phyloP scores from a whole-genome alignment of 345 rosid species.

The Balakata baccata region DNA sequence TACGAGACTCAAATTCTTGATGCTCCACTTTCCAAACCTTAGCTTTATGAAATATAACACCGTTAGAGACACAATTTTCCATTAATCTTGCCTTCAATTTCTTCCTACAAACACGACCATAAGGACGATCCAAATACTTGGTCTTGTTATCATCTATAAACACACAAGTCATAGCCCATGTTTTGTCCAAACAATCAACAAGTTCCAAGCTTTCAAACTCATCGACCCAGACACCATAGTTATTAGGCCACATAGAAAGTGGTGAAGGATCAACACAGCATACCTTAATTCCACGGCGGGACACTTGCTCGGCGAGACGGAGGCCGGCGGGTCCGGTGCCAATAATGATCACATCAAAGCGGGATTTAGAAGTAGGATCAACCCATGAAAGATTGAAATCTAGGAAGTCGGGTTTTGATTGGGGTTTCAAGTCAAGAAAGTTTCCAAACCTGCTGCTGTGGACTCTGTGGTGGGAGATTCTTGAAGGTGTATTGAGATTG shows the following conservation, averaged over 20 bases:
- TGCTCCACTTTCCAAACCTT: constrained; percentile 61
- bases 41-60: constrained; percentile 54
- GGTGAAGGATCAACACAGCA: constrained; percentile 71
- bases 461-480: constrained; percentile 16
- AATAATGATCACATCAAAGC: constrained; percentile 52
- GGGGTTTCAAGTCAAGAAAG: constrained; percentile 51
- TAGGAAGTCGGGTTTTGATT: constrained; percentile 31
- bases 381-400: constrained; percentile 43
- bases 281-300: constrained; percentile 48
- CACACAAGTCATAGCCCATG: constrained; percentile 57
- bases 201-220: constrained; percentile 59
- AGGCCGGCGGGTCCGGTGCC: constrained; percentile 72
- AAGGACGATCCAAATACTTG: constrained; percentile 55
- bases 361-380: constrained; percentile 29
- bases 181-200: constrained; percentile 50
- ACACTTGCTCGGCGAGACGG: constrained; percentile 59
- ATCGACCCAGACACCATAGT: constrained; percentile 79
- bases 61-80: constrained; percentile 44
- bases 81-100: constrained; percentile 41
- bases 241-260: constrained; percentile 57
- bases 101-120: constrained; percentile 51
- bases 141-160: constrained; percentile 40
- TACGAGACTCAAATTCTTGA: constrained; percentile 45
- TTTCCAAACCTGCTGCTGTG: constrained; percentile 35
- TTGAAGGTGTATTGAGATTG: neutral